Conservation (phyloP, 2,329 filamentous ascomycete genomes). For the Elsinoe batatas region DNA sequence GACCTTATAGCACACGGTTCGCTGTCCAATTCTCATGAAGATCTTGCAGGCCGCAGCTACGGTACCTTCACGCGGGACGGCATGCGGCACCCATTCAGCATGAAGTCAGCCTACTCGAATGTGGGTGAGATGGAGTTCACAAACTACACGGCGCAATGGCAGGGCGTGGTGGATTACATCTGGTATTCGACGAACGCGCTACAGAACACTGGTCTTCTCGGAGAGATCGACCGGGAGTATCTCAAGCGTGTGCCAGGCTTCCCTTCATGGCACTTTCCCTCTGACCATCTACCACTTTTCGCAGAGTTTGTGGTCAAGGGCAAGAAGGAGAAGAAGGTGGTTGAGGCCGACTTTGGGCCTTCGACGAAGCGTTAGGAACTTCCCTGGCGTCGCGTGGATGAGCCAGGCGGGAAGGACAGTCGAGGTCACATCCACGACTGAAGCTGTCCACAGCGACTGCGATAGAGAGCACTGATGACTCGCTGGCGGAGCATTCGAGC, state of each 20-base stretch:
- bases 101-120: conserved; percentile 80
- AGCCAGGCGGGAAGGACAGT: not conserved
- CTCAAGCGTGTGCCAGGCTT: conserved; percentile 81
- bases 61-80: conserved; percentile 87
- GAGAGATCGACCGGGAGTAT: conserved; percentile 76
- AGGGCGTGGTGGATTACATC: conserved; percentile 89
- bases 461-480: not conserved
- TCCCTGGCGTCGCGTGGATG: too few relatives aligned
- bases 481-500: not conserved
- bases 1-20: conserved; percentile 76
- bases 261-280: conserved; percentile 88
- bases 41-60: conserved; percentile 73
- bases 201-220: conserved; percentile 73
- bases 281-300: conserved; percentile 83
- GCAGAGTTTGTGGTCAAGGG: conserved; percentile 83
- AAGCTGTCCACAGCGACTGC: too few relatives aligned
- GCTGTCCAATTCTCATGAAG: conserved; percentile 66
- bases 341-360: conserved; percentile 28
- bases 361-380: not conserved
- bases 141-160: conserved; percentile 92
- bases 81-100: conserved; percentile 86
- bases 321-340: conserved; percentile 54
- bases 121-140: conserved; percentile 86
- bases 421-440: too few relatives aligned
- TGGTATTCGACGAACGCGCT: conserved; percentile 92